phyloP scores from a whole-genome alignment of 148 eudicot genomes.

The Hydrangea macrophylla region DNA sequence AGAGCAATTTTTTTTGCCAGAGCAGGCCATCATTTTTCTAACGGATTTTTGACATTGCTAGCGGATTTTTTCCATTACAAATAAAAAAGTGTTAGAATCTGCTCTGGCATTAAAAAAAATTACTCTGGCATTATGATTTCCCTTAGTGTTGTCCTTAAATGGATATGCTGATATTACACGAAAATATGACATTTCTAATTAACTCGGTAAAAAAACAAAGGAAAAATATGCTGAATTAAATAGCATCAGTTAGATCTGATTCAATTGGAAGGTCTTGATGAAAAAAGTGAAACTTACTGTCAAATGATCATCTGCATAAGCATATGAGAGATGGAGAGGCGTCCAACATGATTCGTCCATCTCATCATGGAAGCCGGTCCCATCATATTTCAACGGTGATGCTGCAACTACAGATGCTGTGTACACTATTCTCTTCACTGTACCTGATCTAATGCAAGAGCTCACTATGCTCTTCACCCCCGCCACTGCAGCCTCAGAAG shows the following conservation, averaged over 20 bases:
- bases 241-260: not conserved
- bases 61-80: too few relatives aligned
- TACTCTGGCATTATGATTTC: too few relatives aligned
- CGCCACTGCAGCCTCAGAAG: slow-evolving; percentile 38
- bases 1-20: too few relatives aligned
- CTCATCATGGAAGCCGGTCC: slow-evolving; percentile 29
- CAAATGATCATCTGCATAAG: slow-evolving; percentile 8
- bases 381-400: slow-evolving; percentile 52
- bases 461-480: slow-evolving; percentile 34
- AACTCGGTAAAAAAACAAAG: not conserved
- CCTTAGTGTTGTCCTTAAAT: too few relatives aligned
- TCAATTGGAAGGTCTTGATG: not conserved
- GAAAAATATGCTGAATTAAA: not conserved
- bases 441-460: slow-evolving; percentile 42
- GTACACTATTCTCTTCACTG: slow-evolving; percentile 52
- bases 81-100: too few relatives aligned
- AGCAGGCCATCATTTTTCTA: too few relatives aligned
- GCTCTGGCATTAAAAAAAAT: too few relatives aligned
- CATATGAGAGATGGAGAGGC: slow-evolving; percentile 36
- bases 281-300: slow-evolving; percentile 15
- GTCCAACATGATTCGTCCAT: slow-evolving; percentile 68
- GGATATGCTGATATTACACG: too few relatives aligned
- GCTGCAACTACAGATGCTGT: slow-evolving; percentile 47
- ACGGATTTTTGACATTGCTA: too few relatives aligned
- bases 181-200: too few relatives aligned